A percentile compares a stretch with the other conserved stretches of the same genome.
These are phyloP conservation scores for Vigna mungo DNA, from an alignment of 306 rosid genomes.

Conservation along the genomic window DNA sequence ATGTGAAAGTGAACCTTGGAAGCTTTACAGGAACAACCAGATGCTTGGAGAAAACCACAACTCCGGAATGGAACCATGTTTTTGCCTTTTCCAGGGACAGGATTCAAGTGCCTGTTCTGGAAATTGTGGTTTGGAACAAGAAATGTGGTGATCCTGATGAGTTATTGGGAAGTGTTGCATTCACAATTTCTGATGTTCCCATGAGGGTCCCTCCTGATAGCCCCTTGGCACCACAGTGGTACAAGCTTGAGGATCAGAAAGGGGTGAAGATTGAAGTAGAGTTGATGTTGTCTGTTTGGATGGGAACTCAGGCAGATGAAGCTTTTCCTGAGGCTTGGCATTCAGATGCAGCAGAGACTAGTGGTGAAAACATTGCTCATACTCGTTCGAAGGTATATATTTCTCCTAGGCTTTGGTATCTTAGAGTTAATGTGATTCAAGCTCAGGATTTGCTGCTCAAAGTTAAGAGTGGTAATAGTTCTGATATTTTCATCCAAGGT, in stretches of 20 bases:
- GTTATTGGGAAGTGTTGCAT: conserved; percentile 26
- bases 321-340: conserved; percentile 51
- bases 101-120: conserved; percentile 34
- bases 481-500: conserved; percentile 40
- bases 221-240: conserved; percentile 54
- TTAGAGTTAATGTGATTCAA: conserved; percentile 57
- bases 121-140: conserved; percentile 43
- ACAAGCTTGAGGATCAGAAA: conserved; percentile 44
- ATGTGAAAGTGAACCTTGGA: conserved; percentile 42
- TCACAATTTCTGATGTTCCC: conserved; percentile 48
- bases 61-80: conserved; percentile 46
- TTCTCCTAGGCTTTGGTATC: conserved; percentile 63
- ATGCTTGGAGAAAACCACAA: conserved; percentile 11
- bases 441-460: conserved; percentile 41
- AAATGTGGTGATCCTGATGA: not conserved
- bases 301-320: conserved; percentile 66
- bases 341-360: conserved; percentile 38
- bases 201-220: conserved; percentile 55
- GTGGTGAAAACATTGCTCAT: conserved; percentile 34
- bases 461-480: conserved; percentile 10
- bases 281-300: conserved; percentile 61
- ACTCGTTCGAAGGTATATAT: conserved; percentile 44
- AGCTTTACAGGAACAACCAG: conserved; percentile 32
- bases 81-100: conserved; percentile 42
- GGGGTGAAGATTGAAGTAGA: conserved; percentile 46